Evolutionary conservation across 805 yeast genomes (phyloP), one percentile per base, ranked within the genome.

Genomic region (Blastobotrys peoriensis): DNA sequence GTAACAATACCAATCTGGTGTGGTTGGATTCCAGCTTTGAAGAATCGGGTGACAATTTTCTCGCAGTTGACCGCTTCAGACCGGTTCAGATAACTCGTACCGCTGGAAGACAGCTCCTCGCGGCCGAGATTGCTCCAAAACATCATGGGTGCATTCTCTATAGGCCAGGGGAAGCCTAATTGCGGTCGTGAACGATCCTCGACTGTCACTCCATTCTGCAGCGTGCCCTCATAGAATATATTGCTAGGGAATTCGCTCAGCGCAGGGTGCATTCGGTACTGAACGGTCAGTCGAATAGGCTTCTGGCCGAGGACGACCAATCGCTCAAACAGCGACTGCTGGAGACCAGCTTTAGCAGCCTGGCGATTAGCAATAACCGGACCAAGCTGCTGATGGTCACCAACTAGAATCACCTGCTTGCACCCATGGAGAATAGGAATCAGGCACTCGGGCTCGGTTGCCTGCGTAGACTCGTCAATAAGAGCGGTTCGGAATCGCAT

Each of bases 341-440:
- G 76, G 45, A 91, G 72, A 19, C 97, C 96, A 0, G 95, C 95
- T 50, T 81, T 81, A 15, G 83, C 87, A 2, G 95, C 96, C 54
- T 75, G 74, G 55, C 78, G 76, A 54, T 86, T 87, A 45, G 86
- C 64, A 40, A 91, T 83, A 19, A 88, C 94, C 0, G 98, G 97
- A 1, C 97, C 96, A 52, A 89, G 70, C 68, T 89, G 98, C 66
- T 87, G 91, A 65, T 91, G 97, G 63, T 89, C 98, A 58, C 98
- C 98, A 33, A 88, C 96, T 27, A 89, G 67, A 38, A 89, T 77
- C 4, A 88, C 86, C 60, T 89, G 96, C 59, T 83, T 83, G 38
- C 94, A 88, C 20, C 96, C 96, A 53, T 81, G 83, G 2, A 83
- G 87, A 33, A 89, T 76, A 9, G 98, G 96, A 52, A 89, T 86